Percentiles rank a stretch among this genome's conserved stretches.
Evolutionary conservation across 768 basidiomycete species (phyloP).

Genomic region (Lactarius trivialis): DNA sequence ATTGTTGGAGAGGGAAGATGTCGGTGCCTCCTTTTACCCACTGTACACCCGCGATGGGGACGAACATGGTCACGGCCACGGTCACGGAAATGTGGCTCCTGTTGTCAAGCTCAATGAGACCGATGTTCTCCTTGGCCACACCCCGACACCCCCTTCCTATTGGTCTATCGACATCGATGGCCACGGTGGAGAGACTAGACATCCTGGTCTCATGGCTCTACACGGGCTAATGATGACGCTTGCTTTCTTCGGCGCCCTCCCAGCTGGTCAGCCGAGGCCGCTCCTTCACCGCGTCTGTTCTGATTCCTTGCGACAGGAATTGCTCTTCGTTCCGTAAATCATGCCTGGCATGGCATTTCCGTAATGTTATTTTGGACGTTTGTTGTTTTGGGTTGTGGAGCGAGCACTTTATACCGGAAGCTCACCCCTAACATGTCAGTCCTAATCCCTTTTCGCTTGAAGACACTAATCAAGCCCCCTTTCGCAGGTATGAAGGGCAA

Average conservation of each 20-base stretch:
- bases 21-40: background rate
- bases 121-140: constrained; percentile 55
- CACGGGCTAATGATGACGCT: constrained; percentile 70
- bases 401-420: constrained; percentile 67
- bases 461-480: background rate
- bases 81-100: constrained; percentile 42
- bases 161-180: constrained; percentile 73
- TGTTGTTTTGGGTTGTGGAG: constrained; percentile 54
- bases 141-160: constrained; percentile 73
- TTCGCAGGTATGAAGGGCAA: constrained; percentile 56
- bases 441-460: constrained; percentile 29
- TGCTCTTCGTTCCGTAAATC: constrained; percentile 69
- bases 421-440: constrained; percentile 80
- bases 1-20: background rate
- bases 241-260: constrained; percentile 80
- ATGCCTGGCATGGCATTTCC: constrained; percentile 52
- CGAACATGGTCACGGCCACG: constrained; percentile 36
- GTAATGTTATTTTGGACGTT: constrained; percentile 60
- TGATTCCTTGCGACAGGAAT: constrained; percentile 47
- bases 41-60: constrained; percentile 2
- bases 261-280: constrained; percentile 50
- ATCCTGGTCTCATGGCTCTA: constrained; percentile 63
- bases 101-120: constrained; percentile 71
- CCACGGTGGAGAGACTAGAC: constrained; percentile 38
- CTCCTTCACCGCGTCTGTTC: background rate